These are phyloP conservation scores for Ceratocystis ficicola DNA, from an alignment of 2,329 filamentous ascomycete species.

Conservation along the genomic window DNA sequence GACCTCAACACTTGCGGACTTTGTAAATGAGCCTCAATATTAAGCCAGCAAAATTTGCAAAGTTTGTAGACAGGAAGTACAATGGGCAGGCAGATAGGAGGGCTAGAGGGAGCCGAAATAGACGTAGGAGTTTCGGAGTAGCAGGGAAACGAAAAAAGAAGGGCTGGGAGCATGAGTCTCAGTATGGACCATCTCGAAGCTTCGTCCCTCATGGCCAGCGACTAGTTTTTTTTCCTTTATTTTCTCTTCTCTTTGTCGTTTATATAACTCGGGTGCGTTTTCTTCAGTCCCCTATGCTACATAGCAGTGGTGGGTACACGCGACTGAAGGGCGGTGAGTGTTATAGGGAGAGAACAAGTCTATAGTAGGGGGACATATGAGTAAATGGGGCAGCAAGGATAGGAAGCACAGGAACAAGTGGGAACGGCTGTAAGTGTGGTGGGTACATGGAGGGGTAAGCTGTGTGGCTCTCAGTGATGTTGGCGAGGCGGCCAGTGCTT, in stretches of 20 bases:
- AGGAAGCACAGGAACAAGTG: background rate
- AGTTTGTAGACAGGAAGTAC: background rate
- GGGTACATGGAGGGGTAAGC: slow-evolving; percentile 4
- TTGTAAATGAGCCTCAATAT: slow-evolving; percentile 5
- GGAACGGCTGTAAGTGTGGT: slow-evolving; percentile 1
- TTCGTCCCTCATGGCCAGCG: too few relatives aligned
- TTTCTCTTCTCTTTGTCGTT: too few relatives aligned
- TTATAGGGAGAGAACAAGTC: background rate
- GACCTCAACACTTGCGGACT: background rate
- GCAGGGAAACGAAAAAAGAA: too few relatives aligned
- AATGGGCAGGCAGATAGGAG: background rate
- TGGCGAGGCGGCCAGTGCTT: background rate
- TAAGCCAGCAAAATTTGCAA: background rate
- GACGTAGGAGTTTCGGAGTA: background rate
- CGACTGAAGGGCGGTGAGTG: background rate
- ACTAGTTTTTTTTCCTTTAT: too few relatives aligned
- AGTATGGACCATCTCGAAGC: too few relatives aligned
- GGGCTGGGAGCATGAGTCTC: too few relatives aligned
- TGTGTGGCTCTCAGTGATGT: background rate
- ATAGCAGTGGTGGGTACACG: background rate
- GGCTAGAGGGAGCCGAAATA: background rate
- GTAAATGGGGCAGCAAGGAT: background rate
- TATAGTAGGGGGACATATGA: background rate
- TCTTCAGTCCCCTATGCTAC: too few relatives aligned
- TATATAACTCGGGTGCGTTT: too few relatives aligned